Conservation (phyloP, 495 filamentous ascomycete species). For the Tuber microsphaerosporum region DNA sequence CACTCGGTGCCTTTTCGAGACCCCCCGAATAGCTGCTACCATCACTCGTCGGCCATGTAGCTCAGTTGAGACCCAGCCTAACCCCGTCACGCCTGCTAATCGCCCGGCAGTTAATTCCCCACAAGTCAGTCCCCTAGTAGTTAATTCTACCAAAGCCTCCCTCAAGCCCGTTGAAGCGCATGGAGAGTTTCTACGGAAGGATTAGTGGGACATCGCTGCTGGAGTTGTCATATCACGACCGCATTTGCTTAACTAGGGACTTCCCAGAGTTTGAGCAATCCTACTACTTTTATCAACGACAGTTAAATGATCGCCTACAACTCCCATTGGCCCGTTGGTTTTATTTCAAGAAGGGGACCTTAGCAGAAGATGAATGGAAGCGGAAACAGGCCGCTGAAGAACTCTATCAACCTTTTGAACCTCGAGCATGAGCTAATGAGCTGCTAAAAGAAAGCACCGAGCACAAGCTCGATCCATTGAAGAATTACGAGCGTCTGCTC, state of each 20-base stretch:
- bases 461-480: constrained; percentile 51
- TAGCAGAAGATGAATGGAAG: constrained; percentile 81
- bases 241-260: constrained; percentile 74
- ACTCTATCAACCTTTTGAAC: constrained; percentile 74
- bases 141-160: not conserved
- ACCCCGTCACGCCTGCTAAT: not conserved
- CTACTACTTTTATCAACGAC: constrained; percentile 93
- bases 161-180: not conserved
- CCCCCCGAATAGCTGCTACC: not conserved
- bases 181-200: not conserved
- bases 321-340: constrained; percentile 86
- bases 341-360: constrained; percentile 90
- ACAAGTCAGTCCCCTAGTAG: not conserved
- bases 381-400: constrained; percentile 57
- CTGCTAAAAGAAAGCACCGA: constrained; percentile 63
- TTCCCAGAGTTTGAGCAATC: constrained; percentile 82
- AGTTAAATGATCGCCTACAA: constrained; percentile 85
- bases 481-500: constrained; percentile 46
- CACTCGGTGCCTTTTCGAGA: not conserved
- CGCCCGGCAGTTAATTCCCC: not conserved
- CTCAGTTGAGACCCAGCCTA: not conserved
- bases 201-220: constrained; percentile 52
- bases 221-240: constrained; percentile 80
- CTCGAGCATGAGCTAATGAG: constrained; percentile 84
- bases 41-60: not conserved